phyloP scores from a whole-genome alignment of 2,329 filamentous ascomycete genomes.

The Tolypocladium paradoxum region DNA sequence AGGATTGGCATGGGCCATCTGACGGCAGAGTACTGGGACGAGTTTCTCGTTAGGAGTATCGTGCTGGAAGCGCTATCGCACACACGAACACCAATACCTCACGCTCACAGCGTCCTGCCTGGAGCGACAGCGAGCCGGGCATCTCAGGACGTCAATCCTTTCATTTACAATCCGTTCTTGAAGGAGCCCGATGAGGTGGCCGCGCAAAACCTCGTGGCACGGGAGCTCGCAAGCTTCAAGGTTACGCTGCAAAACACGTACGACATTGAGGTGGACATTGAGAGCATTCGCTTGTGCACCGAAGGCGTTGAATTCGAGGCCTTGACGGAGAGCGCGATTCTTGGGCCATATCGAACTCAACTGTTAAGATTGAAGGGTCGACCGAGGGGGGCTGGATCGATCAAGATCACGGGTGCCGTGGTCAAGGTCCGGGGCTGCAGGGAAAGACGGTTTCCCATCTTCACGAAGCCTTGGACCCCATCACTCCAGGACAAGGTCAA shows the following conservation, averaged over 20 bases:
- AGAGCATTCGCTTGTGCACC: conserved; percentile 64
- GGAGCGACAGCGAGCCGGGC: conserved; percentile 37
- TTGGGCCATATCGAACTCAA: conserved; percentile 78
- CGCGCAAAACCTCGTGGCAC: conserved; percentile 64
- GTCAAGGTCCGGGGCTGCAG: conserved; percentile 75
- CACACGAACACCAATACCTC: conserved; percentile 53
- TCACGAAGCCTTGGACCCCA: conserved; percentile 64
- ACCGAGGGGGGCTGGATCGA: conserved; percentile 53
- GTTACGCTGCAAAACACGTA: conserved; percentile 89
- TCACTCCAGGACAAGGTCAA: conserved; percentile 65
- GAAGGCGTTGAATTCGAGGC: conserved; percentile 65
- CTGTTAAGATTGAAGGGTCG: conserved; percentile 61
- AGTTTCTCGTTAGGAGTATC: conserved; percentile 76
- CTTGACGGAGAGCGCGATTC: conserved; percentile 48
- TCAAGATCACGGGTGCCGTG: conserved; percentile 67
- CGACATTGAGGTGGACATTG: conserved; percentile 84
- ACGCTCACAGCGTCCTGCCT: conserved; percentile 45
- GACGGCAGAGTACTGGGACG: conserved; percentile 89
- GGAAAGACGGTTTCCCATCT: conserved; percentile 75
- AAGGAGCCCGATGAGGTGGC: conserved; percentile 52
- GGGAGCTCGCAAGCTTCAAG: conserved; percentile 66
- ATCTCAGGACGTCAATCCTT: conserved; percentile 63
- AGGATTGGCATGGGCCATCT: conserved; percentile 61
- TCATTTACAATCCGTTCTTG: conserved; percentile 90
- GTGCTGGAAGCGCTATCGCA: conserved; percentile 54